Percentiles rank a stretch among this genome's conserved stretches.
phyloP scores from a whole-genome alignment of 2,329 filamentous ascomycete species.

The Beauveria bassiana region DNA sequence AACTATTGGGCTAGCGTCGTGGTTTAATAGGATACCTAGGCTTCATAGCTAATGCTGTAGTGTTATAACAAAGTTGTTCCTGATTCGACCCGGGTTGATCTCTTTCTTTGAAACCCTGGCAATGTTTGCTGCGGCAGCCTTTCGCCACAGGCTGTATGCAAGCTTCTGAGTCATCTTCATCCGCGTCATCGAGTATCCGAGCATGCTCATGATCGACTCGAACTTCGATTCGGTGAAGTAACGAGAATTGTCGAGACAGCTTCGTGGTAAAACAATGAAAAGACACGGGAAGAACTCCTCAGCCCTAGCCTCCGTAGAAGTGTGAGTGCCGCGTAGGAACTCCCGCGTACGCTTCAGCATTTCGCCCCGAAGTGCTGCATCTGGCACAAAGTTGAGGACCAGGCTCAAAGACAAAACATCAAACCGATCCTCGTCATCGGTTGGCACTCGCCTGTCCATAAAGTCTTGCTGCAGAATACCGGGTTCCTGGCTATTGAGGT shows the following conservation, averaged over 20 bases:
- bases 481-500: conserved; percentile 77
- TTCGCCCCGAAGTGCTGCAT: conserved; percentile 63
- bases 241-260: conserved; percentile 83
- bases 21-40: neutral
- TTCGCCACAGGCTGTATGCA: conserved; percentile 80
- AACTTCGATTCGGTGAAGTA: conserved; percentile 72
- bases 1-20: neutral
- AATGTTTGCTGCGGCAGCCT: conserved; percentile 19
- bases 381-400: conserved; percentile 89
- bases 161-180: conserved; percentile 75
- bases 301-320: conserved; percentile 13
- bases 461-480: conserved; percentile 88
- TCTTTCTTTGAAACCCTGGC: conserved; percentile 53
- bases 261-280: conserved; percentile 83
- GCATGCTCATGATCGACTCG: conserved; percentile 61
- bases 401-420: conserved; percentile 88
- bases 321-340: conserved; percentile 47
- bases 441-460: conserved; percentile 75
- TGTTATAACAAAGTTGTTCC: conserved; percentile 89
- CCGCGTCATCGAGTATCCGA: conserved; percentile 63
- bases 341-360: conserved; percentile 73
- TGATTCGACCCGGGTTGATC: conserved; percentile 62
- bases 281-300: conserved; percentile 53
- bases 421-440: conserved; percentile 55
- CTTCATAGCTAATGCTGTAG: conserved; percentile 34